Evolutionary conservation across 2,329 filamentous ascomycete species (phyloP).

Genomic region (Aphanocladium album): DNA sequence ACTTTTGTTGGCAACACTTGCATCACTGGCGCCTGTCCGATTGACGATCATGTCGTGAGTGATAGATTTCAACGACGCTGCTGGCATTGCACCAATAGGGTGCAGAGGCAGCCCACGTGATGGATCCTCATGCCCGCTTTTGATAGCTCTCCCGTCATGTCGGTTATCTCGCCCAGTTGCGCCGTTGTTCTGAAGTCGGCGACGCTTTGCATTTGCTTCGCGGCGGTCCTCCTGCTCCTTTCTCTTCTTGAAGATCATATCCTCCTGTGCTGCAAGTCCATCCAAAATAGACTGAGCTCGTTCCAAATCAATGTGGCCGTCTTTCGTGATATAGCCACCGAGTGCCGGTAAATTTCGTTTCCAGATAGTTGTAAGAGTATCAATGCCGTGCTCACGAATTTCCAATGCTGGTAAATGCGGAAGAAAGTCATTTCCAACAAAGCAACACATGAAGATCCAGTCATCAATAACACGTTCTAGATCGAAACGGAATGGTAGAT

Average conservation of each 20-base stretch:
- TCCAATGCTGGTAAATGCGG: constrained; percentile 96
- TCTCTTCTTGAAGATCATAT: constrained; percentile 83
- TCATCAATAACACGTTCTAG: constrained; percentile 92
- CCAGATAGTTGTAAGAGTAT: constrained; percentile 96
- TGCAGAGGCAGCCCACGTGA: constrained; percentile 28
- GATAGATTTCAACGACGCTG: constrained; percentile 51
- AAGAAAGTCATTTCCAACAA: constrained; percentile 97
- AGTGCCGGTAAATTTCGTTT: constrained; percentile 84
- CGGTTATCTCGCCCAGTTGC: constrained; percentile 17
- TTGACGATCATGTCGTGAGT: constrained; percentile 90
- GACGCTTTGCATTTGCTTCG: constrained; percentile 72
- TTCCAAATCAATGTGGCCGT: constrained; percentile 83
- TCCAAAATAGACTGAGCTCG: constrained; percentile 83
- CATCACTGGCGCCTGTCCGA: constrained; percentile 57
- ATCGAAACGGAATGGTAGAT: constrained; percentile 83
- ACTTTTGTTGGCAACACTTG: constrained; percentile 85
- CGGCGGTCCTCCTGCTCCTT: constrained; percentile 81
- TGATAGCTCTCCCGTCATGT: constrained; percentile 18
- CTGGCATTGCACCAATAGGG: constrained; percentile 46
- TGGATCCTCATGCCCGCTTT: constrained; percentile 30
- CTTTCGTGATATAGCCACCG: constrained; percentile 94
- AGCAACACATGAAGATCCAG: constrained; percentile 99
- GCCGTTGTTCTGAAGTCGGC: constrained; percentile 60
- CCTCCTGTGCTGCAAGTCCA: constrained; percentile 87
- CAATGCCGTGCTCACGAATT: constrained; percentile 95